A percentile compares a stretch with the other conserved stretches of the same genome.
phyloP scores from a whole-genome alignment of 2,329 filamentous ascomycete genomes.

The Chrysosporium queenslandicum region DNA sequence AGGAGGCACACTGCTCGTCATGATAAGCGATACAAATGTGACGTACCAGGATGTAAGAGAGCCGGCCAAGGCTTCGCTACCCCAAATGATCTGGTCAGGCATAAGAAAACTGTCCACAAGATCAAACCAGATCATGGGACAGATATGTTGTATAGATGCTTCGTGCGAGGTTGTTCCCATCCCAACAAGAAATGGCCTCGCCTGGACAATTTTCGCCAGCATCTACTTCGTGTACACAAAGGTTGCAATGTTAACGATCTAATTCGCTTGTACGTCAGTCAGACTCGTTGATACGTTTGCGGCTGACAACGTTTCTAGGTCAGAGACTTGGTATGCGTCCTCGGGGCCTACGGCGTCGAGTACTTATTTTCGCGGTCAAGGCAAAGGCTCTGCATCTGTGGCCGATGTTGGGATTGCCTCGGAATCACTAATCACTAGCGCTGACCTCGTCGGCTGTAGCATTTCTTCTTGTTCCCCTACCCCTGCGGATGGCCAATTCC shows the following conservation, averaged over 20 bases:
- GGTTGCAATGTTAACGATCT: slow-evolving; percentile 29
- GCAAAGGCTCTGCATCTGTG: neutral
- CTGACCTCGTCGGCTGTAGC: neutral
- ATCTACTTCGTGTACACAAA: slow-evolving; percentile 60
- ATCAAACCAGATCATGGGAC: slow-evolving; percentile 30
- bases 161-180: slow-evolving; percentile 45
- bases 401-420: neutral
- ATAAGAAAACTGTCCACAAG: slow-evolving; percentile 30
- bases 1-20: slow-evolving; percentile 71
- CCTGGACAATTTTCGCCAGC: slow-evolving; percentile 76
- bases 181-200: slow-evolving; percentile 66
- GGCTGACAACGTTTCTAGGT: slow-evolving; percentile 1
- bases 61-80: slow-evolving; percentile 64
- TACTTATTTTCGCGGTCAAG: neutral
- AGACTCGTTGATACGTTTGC: neutral
- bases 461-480: neutral
- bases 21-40: slow-evolving; percentile 56
- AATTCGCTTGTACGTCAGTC: slow-evolving; percentile 1
- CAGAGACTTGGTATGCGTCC: neutral
- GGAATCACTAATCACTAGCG: neutral
- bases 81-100: slow-evolving; percentile 70
- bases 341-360: neutral
- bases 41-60: slow-evolving; percentile 45
- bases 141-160: slow-evolving; percentile 51
- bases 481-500: no score